Conservation (phyloP, 805 yeast species). For the Kluyveromyces starmeri region DNA sequence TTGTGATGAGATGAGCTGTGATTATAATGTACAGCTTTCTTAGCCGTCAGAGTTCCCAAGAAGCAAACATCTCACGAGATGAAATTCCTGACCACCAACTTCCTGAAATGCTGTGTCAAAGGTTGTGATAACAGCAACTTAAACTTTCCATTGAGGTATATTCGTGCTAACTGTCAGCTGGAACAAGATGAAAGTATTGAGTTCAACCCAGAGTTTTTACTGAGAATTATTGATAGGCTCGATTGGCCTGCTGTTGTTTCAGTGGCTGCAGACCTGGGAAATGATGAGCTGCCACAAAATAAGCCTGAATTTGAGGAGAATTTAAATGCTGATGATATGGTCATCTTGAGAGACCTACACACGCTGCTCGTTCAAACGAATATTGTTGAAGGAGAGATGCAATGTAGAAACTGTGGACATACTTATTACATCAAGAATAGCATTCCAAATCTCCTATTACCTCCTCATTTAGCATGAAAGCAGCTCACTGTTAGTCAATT, state of each 20-base stretch:
- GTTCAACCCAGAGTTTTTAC: conserved; percentile 71
- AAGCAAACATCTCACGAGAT: conserved; percentile 31
- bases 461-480: conserved; percentile 79
- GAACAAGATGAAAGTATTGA: conserved; percentile 68
- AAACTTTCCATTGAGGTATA: conserved; percentile 72
- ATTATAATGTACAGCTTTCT: too few species aligned
- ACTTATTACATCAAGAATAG: conserved; percentile 84
- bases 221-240: conserved; percentile 66
- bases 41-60: too few species aligned
- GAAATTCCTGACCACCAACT: conserved; percentile 94
- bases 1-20: too few species aligned
- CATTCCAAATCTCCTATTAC: conserved; percentile 87
- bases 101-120: conserved; percentile 87
- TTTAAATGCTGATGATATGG: conserved; percentile 31
- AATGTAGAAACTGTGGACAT: conserved; percentile 78
- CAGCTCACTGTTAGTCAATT: too few species aligned
- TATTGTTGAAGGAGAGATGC: conserved; percentile 82
- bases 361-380: conserved; percentile 74
- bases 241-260: conserved; percentile 79
- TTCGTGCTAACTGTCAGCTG: conserved; percentile 48
- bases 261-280: conserved; percentile 73
- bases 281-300: conserved; percentile 45
- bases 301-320: conserved; percentile 47
- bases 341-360: conserved; percentile 67
- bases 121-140: conserved; percentile 64